Evolutionary conservation across 768 basidiomycete genomes (phyloP), one percentile per base, ranked within the genome.

Genomic region (Boletellus sp.): DNA sequence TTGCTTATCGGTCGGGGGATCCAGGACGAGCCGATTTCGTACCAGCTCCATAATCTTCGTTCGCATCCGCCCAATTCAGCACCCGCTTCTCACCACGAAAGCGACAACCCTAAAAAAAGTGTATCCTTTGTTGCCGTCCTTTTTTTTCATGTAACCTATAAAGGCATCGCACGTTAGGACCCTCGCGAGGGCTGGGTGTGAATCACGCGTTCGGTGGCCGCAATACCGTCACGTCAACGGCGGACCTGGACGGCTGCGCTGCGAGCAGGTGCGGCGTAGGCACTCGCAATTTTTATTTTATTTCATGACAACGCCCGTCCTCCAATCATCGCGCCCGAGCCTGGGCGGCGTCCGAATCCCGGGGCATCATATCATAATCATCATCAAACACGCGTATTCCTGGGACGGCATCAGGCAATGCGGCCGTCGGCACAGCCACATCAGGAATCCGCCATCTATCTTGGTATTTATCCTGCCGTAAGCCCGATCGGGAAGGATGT

Each of bases 121-220:
- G n/a, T 26, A 24, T 40, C 45, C 38, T 45, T 47, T 44, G 43
- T 48, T 42, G 49, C 32, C 48, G 32, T 45, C n/a, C 4, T 16
- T n/a, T 13, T 48, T 42, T 55, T 61, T 61, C 57, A 63, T 61
- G n/a, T 61, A 60, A 40, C 60, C 60, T 38, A 51, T 54, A 52
- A 56, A 13, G 54, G 61, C 32, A 54, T 28, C n/a, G 24, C 13
- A 28, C 37, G n/a, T 23, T 23, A 24, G 31, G 31, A 28, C 40
- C 43, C 37, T 44, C 48, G 17, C 49, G 38, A 46, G 47, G 42
- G 19, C 7, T 9, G 37, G 51, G 52, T 55, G 52, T 55, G 56
- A 62, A 52, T 36, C 32, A 9, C 47, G 41, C 41, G 23, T 35
- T 45, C 45, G 39, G 32, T 53, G 45, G 22, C 45, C 47, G 43